Conservation (phyloP, 2,329 filamentous ascomycete genomes). For the Pseudogymnoascus sp. region DNA sequence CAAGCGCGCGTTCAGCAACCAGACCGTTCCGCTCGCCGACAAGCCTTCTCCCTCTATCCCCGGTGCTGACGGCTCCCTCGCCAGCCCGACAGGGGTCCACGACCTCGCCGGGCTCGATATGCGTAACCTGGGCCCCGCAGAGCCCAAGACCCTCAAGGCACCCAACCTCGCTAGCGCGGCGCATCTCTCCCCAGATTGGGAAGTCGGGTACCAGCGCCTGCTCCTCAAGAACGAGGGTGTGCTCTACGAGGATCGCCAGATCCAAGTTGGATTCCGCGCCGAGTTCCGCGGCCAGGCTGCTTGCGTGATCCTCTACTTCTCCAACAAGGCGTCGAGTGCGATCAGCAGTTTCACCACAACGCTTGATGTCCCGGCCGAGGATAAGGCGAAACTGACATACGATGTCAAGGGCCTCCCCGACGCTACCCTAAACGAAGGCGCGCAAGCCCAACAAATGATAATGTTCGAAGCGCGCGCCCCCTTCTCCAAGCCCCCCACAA, state of each 20-base stretch:
- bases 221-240: slow-evolving; percentile 76
- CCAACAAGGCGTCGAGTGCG: slow-evolving; percentile 79
- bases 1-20: slow-evolving; percentile 74
- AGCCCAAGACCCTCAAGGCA: slow-evolving; percentile 51
- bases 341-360: slow-evolving; percentile 93
- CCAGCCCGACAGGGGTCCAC: slow-evolving; percentile 43
- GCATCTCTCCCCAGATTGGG: slow-evolving; percentile 91
- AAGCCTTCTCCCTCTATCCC: slow-evolving; percentile 38
- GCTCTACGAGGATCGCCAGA: slow-evolving; percentile 88
- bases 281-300: slow-evolving; percentile 96
- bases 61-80: slow-evolving; percentile 37
- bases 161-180: slow-evolving; percentile 88
- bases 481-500: slow-evolving; percentile 79
- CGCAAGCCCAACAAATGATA: slow-evolving; percentile 85
- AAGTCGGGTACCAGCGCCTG: slow-evolving; percentile 77
- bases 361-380: slow-evolving; percentile 66
- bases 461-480: slow-evolving; percentile 83
- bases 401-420: slow-evolving; percentile 87
- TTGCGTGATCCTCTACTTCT: slow-evolving; percentile 91
- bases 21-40: slow-evolving; percentile 28
- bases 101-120: slow-evolving; percentile 82
- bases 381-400: slow-evolving; percentile 63
- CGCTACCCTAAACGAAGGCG: slow-evolving; percentile 63
- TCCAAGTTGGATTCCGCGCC: slow-evolving; percentile 84
- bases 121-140: slow-evolving; percentile 48